Base-by-base conservation (phyloP, 345 rosid genomes). In the Gossypium stocksii region DNA sequence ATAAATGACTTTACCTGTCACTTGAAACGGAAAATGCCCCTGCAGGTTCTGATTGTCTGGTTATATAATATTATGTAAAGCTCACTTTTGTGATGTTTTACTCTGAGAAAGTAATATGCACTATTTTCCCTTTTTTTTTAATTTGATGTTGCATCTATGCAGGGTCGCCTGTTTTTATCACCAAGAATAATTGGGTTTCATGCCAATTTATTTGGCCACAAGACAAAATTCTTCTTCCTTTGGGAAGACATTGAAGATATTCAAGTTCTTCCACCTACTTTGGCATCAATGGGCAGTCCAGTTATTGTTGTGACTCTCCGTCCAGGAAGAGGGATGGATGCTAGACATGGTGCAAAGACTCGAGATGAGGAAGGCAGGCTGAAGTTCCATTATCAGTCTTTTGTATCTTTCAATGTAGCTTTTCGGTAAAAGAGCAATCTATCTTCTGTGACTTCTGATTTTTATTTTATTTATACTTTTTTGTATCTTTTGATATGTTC, bases 1-100 rank as follows among this genome's bases (percentile, higher is more conserved):
- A 95, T 95, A 86, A 92, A 95, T 76, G 97, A 92, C 83, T 95
- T 95, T 78, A 89, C 99, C 49, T 95, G 99, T 84, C 99, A 95
- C 87, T 89, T 95, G 80, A 92, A 84, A 80, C 83, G 99, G 70
- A 95, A 80, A 87, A 91, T 95, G 97, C 94, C 91, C 60, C 82
- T 91, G 78, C 99, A 95, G 99, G 99, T 93, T 80, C 77, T 14
- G 20, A 77, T 67, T 59, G 19, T 64, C 1, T 2, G 48, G 57
- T 38, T 44, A 67, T 80, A 45, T 72, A 22, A 34, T 77, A 56
- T 29, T 65, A 29, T 68, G 9, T 65, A 46, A 17, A 54, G 34
- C 59, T 51, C 51, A 51, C 72, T 17, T 61, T 62, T 78, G 44
- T 34, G 25, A 44, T 15, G n/a, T 46, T 72, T 34, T 65, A n/a